Base-by-base conservation (phyloP, 169 alveolate species). In the Cryptosporidium tyzzeri region DNA sequence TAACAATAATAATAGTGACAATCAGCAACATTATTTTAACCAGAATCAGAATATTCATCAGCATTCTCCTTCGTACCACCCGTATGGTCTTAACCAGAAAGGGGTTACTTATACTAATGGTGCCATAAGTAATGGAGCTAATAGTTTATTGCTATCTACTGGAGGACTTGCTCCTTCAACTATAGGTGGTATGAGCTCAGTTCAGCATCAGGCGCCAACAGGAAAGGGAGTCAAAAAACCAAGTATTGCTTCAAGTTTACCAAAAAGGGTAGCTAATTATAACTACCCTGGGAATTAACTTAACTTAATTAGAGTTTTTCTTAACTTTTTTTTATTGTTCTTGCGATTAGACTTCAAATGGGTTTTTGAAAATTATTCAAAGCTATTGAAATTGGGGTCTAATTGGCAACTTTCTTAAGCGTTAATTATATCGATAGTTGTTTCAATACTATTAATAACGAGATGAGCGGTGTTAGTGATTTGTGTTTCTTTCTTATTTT, bases 61-160 rank as follows among this genome's bases (percentile, higher is more conserved):
- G 2, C 37, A n/a, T 29, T 55, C 67, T 7, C 67, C 67, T 26
- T 10, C 67, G 26, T 55, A 55, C 18, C 67, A 55, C 8, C 67
- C 67, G 8, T 55, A 21, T 21, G 67, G 67, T 26, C 26, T 55
- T 55, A 55, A 21, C 67, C 67, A 55, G 18, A 55, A 55, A n/a
- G 67, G 67, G 14, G 23, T 21, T 55, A 1, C 12, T 26, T 37
- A 55, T 0, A 10, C 35, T 8, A 26, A 26, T 55, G 67, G 67
- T 55, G 35, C 37, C 23, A n/a, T 21, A 9, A 37, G 67, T 2
- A 55, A 55, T 21, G 67, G 1, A 12, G 10, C 8, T 16, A 3
- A 2, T n/a, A 55, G 67, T 55, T n/a, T 55, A 26, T 26, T 55
- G 35, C 8, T 26, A 0, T 55, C 67, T 26, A 23, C 31, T 26